These are phyloP conservation scores for Suhomyces bribrorum DNA, from an alignment of 1,139 yeast species.

Conservation along the genomic window DNA sequence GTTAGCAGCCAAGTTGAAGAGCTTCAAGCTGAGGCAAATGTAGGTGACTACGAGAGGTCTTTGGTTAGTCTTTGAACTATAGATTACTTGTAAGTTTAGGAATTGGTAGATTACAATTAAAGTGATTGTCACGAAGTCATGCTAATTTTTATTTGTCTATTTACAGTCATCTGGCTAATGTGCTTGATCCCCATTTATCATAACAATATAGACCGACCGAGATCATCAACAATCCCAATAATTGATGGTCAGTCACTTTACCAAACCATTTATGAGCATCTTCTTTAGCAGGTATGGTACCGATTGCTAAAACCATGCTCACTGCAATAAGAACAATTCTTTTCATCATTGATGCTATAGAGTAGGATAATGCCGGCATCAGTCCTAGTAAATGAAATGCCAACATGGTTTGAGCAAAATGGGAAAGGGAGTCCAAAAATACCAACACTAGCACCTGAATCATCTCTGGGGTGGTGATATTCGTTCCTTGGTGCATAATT, in stretches of 20 bases:
- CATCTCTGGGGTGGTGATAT: conserved; percentile 7
- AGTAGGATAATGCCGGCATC: conserved; percentile 43
- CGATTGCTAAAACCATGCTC: conserved; percentile 31
- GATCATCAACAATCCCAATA: conserved; percentile 32
- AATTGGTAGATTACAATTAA: not conserved
- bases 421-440: conserved; percentile 34
- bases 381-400: conserved; percentile 41
- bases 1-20: no score
- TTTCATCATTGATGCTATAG: conserved; percentile 47
- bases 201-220: conserved; percentile 41
- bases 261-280: conserved; percentile 27
- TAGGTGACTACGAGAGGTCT: no score
- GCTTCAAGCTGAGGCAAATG: no score
- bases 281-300: conserved; percentile 17
- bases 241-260: conserved; percentile 30
- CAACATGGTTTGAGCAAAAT: conserved; percentile 38
- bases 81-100: no score
- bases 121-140: not conserved
- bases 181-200: conserved; percentile 44
- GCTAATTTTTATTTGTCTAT: not conserved
- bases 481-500: conserved; percentile 5
- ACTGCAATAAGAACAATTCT: conserved; percentile 40
- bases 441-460: conserved; percentile 25
- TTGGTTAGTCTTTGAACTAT: no score
- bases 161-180: conserved; percentile 7